Base-by-base conservation (phyloP, 768 basidiomycete species). In the Gyrodon lividus region DNA sequence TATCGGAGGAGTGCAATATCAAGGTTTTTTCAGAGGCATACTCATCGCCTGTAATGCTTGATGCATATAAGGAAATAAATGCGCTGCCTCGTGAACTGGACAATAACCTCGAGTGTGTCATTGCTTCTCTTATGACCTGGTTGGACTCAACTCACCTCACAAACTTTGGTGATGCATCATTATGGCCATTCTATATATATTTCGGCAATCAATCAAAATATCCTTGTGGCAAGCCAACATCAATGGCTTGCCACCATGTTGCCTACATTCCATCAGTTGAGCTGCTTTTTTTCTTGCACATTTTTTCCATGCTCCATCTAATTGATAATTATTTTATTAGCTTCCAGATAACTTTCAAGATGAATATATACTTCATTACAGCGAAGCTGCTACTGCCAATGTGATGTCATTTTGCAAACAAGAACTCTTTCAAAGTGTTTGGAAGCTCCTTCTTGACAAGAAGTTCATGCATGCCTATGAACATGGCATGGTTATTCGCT, bases 111-210 rank as follows among this genome's bases (percentile, higher is more conserved):
- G 57, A 61, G 37, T 10, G 50, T 3, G 45, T 48, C 20, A 43
- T 64, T 22, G 51, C 50, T 3, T 44, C 49, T 0, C 31, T 63
- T 5, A 61, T 61, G 60, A 42, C 54, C n/a, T 63, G 62, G 56
- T 65, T 60, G 0, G 63, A 65, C 35, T 17, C 46, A 0, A 65
- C 63, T 1, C 62, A 63, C 42, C 60, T 63, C 6, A 51, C 28
- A 28, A 28, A 28, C 28, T 28, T 28, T 5, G 28, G 28, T 9
- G 28, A 28, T 3, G 8, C 28, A 5, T 41, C 42, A 4, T 16
- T 58, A 17, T 58, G 57, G 57, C 54, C 57, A 6, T 37, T 58
- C n/a, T 58, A 58, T 31, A 9, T 58, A 24, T 55, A 17, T 17
- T 46, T 55, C 4, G 50, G 57, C 1, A 58, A 55, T 24, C 54